These are phyloP conservation scores for Ehretia macrophylla DNA, from an alignment of 257 asterid genomes.

Conservation along the genomic window DNA sequence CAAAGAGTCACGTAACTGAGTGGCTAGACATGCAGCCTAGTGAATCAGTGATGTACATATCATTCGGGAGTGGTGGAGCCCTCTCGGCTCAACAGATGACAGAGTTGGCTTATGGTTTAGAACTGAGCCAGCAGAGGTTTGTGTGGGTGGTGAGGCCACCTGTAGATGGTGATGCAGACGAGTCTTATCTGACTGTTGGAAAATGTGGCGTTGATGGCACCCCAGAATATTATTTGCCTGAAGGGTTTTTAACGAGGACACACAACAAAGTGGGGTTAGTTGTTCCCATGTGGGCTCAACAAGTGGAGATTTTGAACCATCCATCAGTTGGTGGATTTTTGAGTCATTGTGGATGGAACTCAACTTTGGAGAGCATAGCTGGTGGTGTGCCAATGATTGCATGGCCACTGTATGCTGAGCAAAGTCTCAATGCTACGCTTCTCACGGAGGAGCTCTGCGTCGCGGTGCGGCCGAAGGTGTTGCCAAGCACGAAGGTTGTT, in stretches of 20 bases:
- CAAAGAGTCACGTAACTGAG: conserved; percentile 1
- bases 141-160: conserved; percentile 69
- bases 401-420: conserved; percentile 38
- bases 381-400: conserved; percentile 37
- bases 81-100: conserved; percentile 35
- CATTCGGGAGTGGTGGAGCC: conserved; percentile 70
- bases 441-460: conserved; percentile 48
- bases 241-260: not conserved
- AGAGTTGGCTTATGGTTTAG: conserved; percentile 66
- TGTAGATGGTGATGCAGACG: conserved; percentile 27
- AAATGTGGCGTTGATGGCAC: conserved; percentile 57
- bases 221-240: not conserved
- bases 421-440: conserved; percentile 47
- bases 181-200: conserved; percentile 39
- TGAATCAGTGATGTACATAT: conserved; percentile 53
- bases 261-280: conserved; percentile 37
- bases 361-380: conserved; percentile 45
- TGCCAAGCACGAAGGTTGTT: conserved; percentile 42
- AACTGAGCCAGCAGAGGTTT: conserved; percentile 49
- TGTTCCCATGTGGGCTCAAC: conserved; percentile 68
- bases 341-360: conserved; percentile 74
- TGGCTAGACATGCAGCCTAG: conserved; percentile 60
- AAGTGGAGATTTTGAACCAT: conserved; percentile 44
- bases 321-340: conserved; percentile 52
- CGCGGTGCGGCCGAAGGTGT: conserved; percentile 40